Base-by-base conservation (phyloP, 2,329 filamentous ascomycete species). In the Arthrobotrys conoides region DNA sequence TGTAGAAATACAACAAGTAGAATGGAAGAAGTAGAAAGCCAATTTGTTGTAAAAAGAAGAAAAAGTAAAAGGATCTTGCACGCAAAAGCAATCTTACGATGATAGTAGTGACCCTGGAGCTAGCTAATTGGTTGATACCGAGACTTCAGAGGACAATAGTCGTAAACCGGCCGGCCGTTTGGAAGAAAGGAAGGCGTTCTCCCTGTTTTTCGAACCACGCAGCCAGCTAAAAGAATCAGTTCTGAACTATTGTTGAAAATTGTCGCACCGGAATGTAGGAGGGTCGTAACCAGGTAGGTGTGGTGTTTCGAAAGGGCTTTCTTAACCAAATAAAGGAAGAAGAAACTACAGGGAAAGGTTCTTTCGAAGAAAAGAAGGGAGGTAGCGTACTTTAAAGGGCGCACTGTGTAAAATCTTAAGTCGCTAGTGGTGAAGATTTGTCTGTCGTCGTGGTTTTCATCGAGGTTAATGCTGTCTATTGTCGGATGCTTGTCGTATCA, bases 191-290 rank as follows among this genome's bases (percentile, higher is more conserved):
- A 36, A 27, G 36, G 36, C 51, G 53, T 41, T 55, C 71, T 59
- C 55, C 64, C 49, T 71, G 53, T 64, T 61, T 68, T 61, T 72
- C 46, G 55, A 78, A 72, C 68, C 75, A 57, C 68, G 68, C 63
- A 69, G 53, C 75, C 75, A 66, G 68, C 68, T 71, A 78, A 68
- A 77, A 64, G 59, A 69, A 78, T 78, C 66, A 78, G 68, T 78
- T 69, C 67, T 66, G 65, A 63, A 68, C 64, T 44, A 67, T 71
- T 72, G 53, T 49, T 69, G 64, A 66, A 61, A 41, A 46, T 16
- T 78, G 75, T 65, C 75, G 68, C 68, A 72, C 75, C 75, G 48
- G 67, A 53, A 63, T 57, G 24, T 38, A 51, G 53, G 61, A 66
- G 33, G 51, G 38, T 72, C 64, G 75, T 64, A 53, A 67, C 63